phyloP scores from a whole-genome alignment of 2,329 filamentous ascomycete species.

The Scedosporium dehoogii region DNA sequence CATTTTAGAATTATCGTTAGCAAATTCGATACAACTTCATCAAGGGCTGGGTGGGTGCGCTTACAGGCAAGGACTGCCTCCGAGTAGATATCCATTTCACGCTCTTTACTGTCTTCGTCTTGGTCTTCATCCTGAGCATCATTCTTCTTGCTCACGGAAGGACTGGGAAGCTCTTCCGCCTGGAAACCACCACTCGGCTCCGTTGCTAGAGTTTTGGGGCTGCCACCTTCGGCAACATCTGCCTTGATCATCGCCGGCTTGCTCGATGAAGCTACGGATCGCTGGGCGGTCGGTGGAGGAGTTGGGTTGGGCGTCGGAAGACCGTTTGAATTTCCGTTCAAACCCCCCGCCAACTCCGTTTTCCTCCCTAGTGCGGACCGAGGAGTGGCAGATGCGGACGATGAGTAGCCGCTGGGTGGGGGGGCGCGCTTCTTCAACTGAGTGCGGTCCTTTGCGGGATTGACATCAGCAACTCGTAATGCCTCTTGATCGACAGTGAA shows the following conservation, averaged over 20 bases:
- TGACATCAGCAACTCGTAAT: conserved; percentile 77
- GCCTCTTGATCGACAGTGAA: conserved; percentile 98
- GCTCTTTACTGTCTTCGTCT: conserved; percentile 58
- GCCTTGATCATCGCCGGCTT: conserved; percentile 64
- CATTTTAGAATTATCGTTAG: conserved; percentile 6
- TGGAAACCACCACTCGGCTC: conserved; percentile 56
- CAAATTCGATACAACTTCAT: background rate
- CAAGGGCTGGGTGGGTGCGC: conserved; percentile 20
- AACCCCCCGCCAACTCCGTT: conserved; percentile 26
- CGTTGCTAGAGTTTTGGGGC: conserved; percentile 65
- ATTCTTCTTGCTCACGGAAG: conserved; percentile 41
- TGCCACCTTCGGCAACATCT: conserved; percentile 57
- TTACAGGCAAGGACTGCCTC: conserved; percentile 82
- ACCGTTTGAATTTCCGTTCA: conserved; percentile 36
- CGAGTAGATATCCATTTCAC: conserved; percentile 90
- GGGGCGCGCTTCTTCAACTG: conserved; percentile 60
- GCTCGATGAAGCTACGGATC: conserved; percentile 45
- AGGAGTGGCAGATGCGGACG: conserved; percentile 52
- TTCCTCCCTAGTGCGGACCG: conserved; percentile 53
- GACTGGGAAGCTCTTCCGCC: conserved; percentile 54
- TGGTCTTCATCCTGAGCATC: conserved; percentile 61
- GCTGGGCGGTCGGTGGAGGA: conserved; percentile 41
- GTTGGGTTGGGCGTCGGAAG: conserved; percentile 61
- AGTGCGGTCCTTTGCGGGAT: conserved; percentile 53
- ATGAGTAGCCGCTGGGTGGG: conserved; percentile 45